These are phyloP conservation scores for Fusarium sp. DNA, from an alignment of 2,329 filamentous ascomycete genomes.

Conservation along the genomic window DNA sequence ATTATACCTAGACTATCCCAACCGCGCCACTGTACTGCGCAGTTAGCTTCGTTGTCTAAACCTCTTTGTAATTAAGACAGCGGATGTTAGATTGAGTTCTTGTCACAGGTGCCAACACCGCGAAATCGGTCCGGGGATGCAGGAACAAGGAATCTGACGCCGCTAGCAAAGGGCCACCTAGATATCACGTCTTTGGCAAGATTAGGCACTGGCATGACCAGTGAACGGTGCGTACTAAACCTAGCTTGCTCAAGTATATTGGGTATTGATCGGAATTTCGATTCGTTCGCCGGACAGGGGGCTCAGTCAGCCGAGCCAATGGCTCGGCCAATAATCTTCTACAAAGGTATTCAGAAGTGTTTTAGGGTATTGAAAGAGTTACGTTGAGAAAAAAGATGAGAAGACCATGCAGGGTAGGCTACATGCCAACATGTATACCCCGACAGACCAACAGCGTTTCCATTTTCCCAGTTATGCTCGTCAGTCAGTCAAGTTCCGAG, in stretches of 20 bases:
- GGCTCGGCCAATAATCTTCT: slow-evolving; percentile 24
- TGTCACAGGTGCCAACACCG: slow-evolving; percentile 6
- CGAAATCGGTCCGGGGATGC: slow-evolving; percentile 31
- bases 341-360: background rate
- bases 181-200: slow-evolving; percentile 7
- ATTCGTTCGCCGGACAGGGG: slow-evolving; percentile 10
- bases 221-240: background rate
- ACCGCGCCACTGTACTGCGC: slow-evolving; percentile 4
- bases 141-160: slow-evolving; percentile 37
- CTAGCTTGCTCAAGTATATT: slow-evolving; percentile 21
- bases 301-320: background rate
- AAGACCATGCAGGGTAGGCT: background rate
- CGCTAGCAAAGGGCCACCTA: slow-evolving; percentile 12
- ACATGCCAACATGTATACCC: background rate
- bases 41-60: slow-evolving; percentile 6
- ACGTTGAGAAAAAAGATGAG: background rate
- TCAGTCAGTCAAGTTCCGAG: background rate
- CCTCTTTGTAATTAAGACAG: slow-evolving; percentile 9
- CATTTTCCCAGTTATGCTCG: background rate
- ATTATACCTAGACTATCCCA: background rate
- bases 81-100: slow-evolving; percentile 14
- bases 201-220: slow-evolving; percentile 19
- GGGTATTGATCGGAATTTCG: slow-evolving; percentile 5
- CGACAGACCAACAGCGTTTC: background rate
- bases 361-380: background rate